Evolutionary conservation across 129 eudicot genomes (phyloP), one percentile per base, ranked within the genome.

Genomic region (Tagetes patula): DNA sequence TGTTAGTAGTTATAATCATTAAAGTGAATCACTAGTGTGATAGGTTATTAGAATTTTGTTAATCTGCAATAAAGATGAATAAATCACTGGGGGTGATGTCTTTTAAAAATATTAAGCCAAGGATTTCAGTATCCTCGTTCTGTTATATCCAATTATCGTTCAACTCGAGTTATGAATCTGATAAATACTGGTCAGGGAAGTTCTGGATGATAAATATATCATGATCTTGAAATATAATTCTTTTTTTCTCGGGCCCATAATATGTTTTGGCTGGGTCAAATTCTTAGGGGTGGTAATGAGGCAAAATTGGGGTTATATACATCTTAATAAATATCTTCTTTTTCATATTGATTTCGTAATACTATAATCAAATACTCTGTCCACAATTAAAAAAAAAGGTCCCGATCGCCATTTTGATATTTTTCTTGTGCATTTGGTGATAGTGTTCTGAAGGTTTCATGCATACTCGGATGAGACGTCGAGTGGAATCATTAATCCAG

Each of bases 381-480:
- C 0, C 0, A 2, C 33, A n/a, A 39, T 1, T 39, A 7, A 39
- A 49, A 63, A 47, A 13, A 3, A 59, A 43, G 8, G 30, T 20
- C 66, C 11, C 52, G 39, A 42, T n/a, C 13, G 1, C 31, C 77
- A n/a, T 40, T 40, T 50, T 54, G 27, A 32, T 12, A 54, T 10
- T 47, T 52, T 56, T 63, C 47, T 69, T 69, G 0, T 83, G 46
- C 75, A 34, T 52, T 67, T 80, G 60, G 48, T 48, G 60, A 76
- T 92, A 93, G 98, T 89, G 98, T 67, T 94, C 98, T 1, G 98
- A 94, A 80, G 96, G 98, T 58, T 94, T 94, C 80, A 90, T 90
- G 96, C 98, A 94, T 70, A 90, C 98, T 59, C 87, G 98, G 48
- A 94, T 94, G 98, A 90, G 97, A 74, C 91, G 98, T 33, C 88